Conservation (phyloP, 2,329 filamentous ascomycete species). For the Alternaria longipes region DNA sequence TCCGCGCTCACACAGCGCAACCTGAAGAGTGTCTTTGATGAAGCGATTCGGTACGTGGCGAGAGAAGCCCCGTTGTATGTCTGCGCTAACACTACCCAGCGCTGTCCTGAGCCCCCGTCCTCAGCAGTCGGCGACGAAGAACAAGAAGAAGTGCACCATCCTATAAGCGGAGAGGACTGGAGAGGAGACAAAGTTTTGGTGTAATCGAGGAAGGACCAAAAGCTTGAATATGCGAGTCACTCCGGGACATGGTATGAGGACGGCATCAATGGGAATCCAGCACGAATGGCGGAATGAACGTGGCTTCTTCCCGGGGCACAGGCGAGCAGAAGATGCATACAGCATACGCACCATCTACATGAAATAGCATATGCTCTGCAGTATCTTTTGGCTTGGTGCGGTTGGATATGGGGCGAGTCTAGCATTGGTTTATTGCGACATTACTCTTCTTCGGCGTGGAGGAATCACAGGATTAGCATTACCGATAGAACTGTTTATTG, state of each 20-base stretch:
- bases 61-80: neutral
- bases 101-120: slow-evolving; percentile 55
- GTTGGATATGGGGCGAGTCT: slow-evolving; percentile 27
- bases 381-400: slow-evolving; percentile 30
- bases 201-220: slow-evolving; percentile 28
- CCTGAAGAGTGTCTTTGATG: slow-evolving; percentile 98
- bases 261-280: slow-evolving; percentile 12
- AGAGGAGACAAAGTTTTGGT: slow-evolving; percentile 24
- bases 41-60: slow-evolving; percentile 86
- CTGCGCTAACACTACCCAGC: slow-evolving; percentile 39
- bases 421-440: slow-evolving; percentile 32
- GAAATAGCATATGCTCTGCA: slow-evolving; percentile 27
- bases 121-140: slow-evolving; percentile 35
- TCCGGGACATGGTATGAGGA: slow-evolving; percentile 9
- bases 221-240: slow-evolving; percentile 33
- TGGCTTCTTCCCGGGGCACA: slow-evolving; percentile 3
- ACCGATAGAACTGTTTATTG: slow-evolving; percentile 42
- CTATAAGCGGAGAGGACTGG: slow-evolving; percentile 29
- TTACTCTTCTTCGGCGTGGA: slow-evolving; percentile 43
- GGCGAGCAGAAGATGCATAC: slow-evolving; percentile 6
- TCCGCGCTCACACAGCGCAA: slow-evolving; percentile 96
- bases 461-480: slow-evolving; percentile 38
- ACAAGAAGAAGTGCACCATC: slow-evolving; percentile 41
- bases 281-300: slow-evolving; percentile 6
- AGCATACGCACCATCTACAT: slow-evolving; percentile 30